A percentile compares a stretch with the other conserved stretches of the same genome.
These are phyloP conservation scores for Calendula officinalis DNA, from an alignment of 129 eudicot species.

Conservation along the genomic window DNA sequence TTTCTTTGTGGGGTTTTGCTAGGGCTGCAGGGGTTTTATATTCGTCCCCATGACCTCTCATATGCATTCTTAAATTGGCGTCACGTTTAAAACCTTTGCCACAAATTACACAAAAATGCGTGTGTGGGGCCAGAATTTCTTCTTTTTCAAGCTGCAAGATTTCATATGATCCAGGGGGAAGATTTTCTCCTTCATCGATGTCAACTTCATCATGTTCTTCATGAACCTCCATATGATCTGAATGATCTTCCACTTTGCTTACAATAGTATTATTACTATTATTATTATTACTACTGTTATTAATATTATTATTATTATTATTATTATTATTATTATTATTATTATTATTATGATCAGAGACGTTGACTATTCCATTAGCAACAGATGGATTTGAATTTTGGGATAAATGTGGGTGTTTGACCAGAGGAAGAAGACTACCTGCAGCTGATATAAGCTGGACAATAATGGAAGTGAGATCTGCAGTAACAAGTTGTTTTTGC, in stretches of 20 bases:
- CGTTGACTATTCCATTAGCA: slow-evolving; percentile 14
- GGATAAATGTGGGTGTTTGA: slow-evolving; percentile 43
- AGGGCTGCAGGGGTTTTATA: slow-evolving; percentile 95
- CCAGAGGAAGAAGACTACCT: slow-evolving; percentile 87
- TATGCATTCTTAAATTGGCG: slow-evolving; percentile 91
- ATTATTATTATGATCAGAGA: slow-evolving; percentile 2
- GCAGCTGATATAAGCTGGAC: slow-evolving; percentile 91
- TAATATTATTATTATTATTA: slow-evolving; percentile 5
- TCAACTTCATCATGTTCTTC: slow-evolving; percentile 89
- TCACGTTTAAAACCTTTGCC: slow-evolving; percentile 96
- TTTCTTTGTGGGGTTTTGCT: slow-evolving; percentile 84
- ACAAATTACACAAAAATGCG: slow-evolving; percentile 90
- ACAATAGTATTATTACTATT: slow-evolving; percentile 20
- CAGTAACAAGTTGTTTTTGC: slow-evolving; percentile 85
- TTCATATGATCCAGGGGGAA: slow-evolving; percentile 94
- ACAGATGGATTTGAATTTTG: slow-evolving; percentile 30
- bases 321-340: not conserved
- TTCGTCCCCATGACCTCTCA: slow-evolving; percentile 99
- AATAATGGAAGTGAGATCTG: slow-evolving; percentile 89
- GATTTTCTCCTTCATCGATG: slow-evolving; percentile 76
- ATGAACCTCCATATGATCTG: slow-evolving; percentile 41
- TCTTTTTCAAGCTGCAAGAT: slow-evolving; percentile 93
- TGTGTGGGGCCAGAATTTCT: slow-evolving; percentile 94
- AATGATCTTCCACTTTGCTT: slow-evolving; percentile 52
- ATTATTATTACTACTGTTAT: slow-evolving; percentile 5